phyloP scores from a whole-genome alignment of 176 grass and related monocot genomes.

The Triticum monococcum region DNA sequence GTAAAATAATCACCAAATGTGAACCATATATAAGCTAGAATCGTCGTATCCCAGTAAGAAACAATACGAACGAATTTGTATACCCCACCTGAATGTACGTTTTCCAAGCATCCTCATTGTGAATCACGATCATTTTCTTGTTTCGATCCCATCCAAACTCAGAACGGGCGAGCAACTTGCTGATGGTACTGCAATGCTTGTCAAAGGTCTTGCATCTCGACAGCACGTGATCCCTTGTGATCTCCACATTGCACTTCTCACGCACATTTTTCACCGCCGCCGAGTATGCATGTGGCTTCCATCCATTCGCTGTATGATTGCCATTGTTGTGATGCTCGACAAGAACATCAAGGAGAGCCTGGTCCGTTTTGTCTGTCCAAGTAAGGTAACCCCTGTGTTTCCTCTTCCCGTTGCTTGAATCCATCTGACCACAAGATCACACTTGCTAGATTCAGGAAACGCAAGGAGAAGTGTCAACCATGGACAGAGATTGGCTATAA shows the following conservation, averaged over 20 bases:
- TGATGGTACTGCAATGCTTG: constrained; percentile 30
- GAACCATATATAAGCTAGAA: background rate
- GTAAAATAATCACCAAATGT: constrained; percentile 5
- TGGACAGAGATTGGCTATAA: background rate
- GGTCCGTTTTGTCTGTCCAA: constrained; percentile 35
- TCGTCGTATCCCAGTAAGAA: background rate
- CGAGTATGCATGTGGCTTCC: constrained; percentile 17
- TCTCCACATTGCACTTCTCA: constrained; percentile 24
- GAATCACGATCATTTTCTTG: constrained; percentile 25
- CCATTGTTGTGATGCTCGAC: constrained; percentile 18
- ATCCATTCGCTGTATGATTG: constrained; percentile 18
- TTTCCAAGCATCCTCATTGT: constrained; percentile 24
- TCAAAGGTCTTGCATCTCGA: constrained; percentile 43
- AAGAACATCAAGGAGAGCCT: constrained; percentile 33
- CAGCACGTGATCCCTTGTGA: constrained; percentile 16
- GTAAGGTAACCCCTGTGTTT: constrained; percentile 17
- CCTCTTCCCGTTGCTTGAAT: background rate
- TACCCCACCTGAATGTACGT: constrained; percentile 20
- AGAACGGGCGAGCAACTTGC: constrained; percentile 12
- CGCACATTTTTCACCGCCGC: background rate
- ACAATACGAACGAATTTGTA: background rate
- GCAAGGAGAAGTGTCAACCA: background rate
- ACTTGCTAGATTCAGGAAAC: background rate
- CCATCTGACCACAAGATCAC: background rate
- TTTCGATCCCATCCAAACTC: constrained; percentile 31